Conservation (phyloP, 164 flowering plant species). For the Berberis thunbergii region DNA sequence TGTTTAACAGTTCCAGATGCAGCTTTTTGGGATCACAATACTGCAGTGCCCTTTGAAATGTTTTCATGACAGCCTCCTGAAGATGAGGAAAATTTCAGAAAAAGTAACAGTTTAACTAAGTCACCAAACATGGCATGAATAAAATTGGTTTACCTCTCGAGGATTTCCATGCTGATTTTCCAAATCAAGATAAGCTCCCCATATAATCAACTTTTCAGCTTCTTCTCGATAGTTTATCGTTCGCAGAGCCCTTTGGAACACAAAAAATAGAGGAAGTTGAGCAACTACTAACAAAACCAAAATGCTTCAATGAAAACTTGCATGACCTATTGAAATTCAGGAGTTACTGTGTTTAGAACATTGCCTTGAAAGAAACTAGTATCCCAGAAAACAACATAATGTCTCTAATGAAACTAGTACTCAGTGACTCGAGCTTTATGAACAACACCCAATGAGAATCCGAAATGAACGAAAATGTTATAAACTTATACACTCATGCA, state of each 20-base stretch:
- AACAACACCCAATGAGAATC: no score
- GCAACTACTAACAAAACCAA: no score
- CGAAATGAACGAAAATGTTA: no score
- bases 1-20: constrained; percentile 53
- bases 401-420: no score
- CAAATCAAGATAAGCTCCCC: constrained; percentile 83
- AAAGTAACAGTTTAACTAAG: background rate
- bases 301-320: no score
- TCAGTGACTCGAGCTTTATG: no score
- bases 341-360: no score
- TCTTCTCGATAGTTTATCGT: constrained; percentile 80
- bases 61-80: constrained; percentile 71
- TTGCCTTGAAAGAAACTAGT: no score
- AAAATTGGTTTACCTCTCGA: constrained; percentile 43
- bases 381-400: no score
- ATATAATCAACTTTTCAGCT: constrained; percentile 75
- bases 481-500: no score
- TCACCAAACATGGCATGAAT: background rate
- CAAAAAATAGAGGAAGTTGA: constrained; percentile 9
- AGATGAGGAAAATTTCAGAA: background rate
- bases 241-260: constrained; percentile 49
- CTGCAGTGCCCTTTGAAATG: constrained; percentile 77
- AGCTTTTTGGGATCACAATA: constrained; percentile 75
- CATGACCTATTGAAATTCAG: no score
- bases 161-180: constrained; percentile 87